A percentile compares a stretch with the other conserved stretches of the same genome.
Evolutionary conservation across 139 green algal genomes (phyloP).

Genomic region (Dunaliella primolecta): DNA sequence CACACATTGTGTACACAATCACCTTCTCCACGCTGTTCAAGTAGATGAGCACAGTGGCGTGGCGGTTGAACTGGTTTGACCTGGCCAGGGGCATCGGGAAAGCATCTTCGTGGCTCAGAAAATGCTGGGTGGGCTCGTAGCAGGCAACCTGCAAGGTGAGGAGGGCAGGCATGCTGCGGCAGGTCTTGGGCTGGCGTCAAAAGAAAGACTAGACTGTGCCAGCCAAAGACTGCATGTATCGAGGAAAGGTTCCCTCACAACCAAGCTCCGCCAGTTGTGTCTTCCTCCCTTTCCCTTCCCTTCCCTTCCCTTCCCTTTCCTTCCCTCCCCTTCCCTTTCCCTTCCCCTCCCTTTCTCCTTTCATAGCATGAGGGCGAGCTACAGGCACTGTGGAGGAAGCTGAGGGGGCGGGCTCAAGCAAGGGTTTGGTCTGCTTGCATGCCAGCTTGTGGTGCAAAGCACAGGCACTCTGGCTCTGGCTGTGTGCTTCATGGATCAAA

Average conservation of each 20-base stretch:
- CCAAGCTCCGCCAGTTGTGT: background rate
- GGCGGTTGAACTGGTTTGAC: constrained; percentile 63
- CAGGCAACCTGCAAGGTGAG: constrained; percentile 60
- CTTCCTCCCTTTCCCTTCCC: background rate
- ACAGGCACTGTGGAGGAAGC: too few species aligned
- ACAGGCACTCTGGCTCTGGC: too few species aligned
- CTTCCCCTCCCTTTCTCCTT: too few species aligned
- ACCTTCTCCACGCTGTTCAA: constrained; percentile 52
- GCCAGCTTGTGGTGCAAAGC: too few species aligned
- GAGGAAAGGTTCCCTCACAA: too few species aligned
- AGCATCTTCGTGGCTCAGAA: constrained; percentile 61
- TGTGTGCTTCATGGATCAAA: too few species aligned
- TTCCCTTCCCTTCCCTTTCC: too few species aligned
- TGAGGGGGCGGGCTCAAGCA: too few species aligned
- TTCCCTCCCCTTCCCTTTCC: too few species aligned
- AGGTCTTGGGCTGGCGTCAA: background rate
- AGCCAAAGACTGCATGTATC: too few species aligned
- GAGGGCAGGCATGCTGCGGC: background rate
- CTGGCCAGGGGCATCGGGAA: constrained; percentile 62
- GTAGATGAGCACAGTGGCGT: constrained; percentile 76
- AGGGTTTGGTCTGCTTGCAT: too few species aligned
- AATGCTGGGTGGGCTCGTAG: constrained; percentile 63
- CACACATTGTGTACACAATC: background rate
- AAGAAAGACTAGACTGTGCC: background rate
- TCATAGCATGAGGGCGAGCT: too few species aligned